These are phyloP conservation scores for Ascochyta rabiei DNA, from an alignment of 2,329 filamentous ascomycete species.

Conservation along the genomic window DNA sequence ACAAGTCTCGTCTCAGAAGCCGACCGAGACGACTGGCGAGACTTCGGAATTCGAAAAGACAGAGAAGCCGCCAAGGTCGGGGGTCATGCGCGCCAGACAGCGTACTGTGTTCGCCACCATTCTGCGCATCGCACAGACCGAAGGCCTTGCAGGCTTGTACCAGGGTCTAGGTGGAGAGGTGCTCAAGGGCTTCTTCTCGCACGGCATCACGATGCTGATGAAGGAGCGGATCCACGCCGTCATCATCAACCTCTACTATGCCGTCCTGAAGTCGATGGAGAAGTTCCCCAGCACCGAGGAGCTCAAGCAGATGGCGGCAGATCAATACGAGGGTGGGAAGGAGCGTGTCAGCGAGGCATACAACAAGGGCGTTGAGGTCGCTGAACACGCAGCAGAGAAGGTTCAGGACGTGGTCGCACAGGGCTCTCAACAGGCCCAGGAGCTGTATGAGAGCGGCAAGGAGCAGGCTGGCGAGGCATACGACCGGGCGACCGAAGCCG, in stretches of 20 bases:
- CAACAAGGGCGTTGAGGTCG: conserved; percentile 32
- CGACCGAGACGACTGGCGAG: conserved; percentile 33
- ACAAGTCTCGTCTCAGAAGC: conserved; percentile 62
- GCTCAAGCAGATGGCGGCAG: conserved; percentile 40
- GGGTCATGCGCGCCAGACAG: conserved; percentile 36
- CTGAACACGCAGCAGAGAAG: conserved; percentile 32
- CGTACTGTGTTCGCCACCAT: conserved; percentile 69
- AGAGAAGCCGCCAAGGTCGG: conserved; percentile 26
- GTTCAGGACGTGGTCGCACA: conserved; percentile 32
- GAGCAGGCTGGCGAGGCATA: conserved; percentile 26
- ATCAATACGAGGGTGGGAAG: conserved; percentile 42
- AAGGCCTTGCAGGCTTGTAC: conserved; percentile 75
- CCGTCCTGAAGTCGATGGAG: conserved; percentile 59
- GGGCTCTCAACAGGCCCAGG: conserved; percentile 36
- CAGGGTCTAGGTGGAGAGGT: conserved; percentile 78
- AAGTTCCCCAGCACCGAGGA: conserved; percentile 51
- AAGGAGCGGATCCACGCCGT: conserved; percentile 78
- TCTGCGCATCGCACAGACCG: conserved; percentile 61
- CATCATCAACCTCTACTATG: conserved; percentile 74
- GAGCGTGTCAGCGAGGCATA: conserved; percentile 30
- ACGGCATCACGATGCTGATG: conserved; percentile 85
- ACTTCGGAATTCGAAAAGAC: conserved; percentile 37
- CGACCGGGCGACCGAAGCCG: conserved; percentile 13
- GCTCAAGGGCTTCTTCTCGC: conserved; percentile 81
- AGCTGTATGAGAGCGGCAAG: conserved; percentile 35